phyloP scores from a whole-genome alignment of 2,329 filamentous ascomycete species.

The Hypoxylon sp. region DNA sequence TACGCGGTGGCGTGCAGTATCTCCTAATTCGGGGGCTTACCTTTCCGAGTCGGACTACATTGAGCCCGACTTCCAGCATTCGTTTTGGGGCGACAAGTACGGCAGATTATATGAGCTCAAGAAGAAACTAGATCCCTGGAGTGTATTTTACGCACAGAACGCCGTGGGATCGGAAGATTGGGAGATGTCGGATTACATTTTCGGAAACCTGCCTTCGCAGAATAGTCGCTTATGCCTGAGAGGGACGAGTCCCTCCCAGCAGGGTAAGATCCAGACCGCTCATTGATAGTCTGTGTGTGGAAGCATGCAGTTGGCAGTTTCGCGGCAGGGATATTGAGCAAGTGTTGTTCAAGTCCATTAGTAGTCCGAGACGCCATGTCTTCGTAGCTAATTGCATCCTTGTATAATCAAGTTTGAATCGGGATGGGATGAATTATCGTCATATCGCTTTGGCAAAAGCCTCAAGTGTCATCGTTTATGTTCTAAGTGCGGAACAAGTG shows the following conservation, averaged over 20 bases:
- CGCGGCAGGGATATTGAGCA: neutral
- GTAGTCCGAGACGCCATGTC: too few relatives aligned
- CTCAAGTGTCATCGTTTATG: constrained; percentile 8
- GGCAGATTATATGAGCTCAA: constrained; percentile 55
- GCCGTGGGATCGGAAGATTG: constrained; percentile 59
- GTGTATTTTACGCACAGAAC: constrained; percentile 56
- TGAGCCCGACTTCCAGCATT: constrained; percentile 56
- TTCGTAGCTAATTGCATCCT: too few relatives aligned
- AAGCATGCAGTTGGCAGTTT: neutral
- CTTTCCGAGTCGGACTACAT: constrained; percentile 56
- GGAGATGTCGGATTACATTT: constrained; percentile 51
- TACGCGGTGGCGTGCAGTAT: constrained; percentile 43
- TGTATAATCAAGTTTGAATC: constrained; percentile 5
- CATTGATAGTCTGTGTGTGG: neutral
- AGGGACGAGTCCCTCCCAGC: constrained; percentile 30
- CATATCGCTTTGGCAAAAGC: constrained; percentile 16
- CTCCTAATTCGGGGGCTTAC: constrained; percentile 49
- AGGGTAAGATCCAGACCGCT: neutral
- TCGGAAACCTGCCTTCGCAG: constrained; percentile 50
- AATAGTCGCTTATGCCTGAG: constrained; percentile 50
- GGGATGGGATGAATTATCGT: constrained; percentile 7
- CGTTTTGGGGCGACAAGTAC: constrained; percentile 58
- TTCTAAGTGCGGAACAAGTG: constrained; percentile 12
- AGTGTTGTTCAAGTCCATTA: neutral
- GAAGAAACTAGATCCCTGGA: constrained; percentile 55